phyloP scores from a whole-genome alignment of 1,284 basidiomycete genomes.

The Papiliotrema nemorosa region DNA sequence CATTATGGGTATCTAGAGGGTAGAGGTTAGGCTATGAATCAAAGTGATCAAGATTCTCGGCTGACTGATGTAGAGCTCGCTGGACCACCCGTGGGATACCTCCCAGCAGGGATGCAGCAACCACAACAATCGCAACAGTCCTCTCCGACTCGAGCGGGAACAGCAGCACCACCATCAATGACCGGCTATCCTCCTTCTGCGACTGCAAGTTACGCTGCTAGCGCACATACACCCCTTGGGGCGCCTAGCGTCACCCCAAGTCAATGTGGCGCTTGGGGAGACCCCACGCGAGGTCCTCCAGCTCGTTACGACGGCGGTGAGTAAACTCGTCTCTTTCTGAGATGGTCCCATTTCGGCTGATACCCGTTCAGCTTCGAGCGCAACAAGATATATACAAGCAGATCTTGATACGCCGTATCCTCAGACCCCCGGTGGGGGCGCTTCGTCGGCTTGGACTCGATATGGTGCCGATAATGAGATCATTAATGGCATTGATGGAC shows the following conservation, averaged over 20 bases:
- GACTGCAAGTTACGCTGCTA: background rate
- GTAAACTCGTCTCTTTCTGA: no score
- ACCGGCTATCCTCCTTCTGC: background rate
- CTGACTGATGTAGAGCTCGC: conserved; percentile 32
- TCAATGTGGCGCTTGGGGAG: conserved; percentile 21
- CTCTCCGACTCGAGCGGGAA: background rate
- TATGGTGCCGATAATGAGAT: conserved; percentile 19
- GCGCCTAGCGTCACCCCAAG: background rate
- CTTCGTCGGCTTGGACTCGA: conserved; percentile 21
- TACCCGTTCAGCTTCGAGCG: no score
- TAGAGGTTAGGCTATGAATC: conserved; percentile 22
- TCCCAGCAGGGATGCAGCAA: conserved; percentile 27
- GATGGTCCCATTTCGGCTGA: background rate
- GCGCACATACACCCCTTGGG: background rate
- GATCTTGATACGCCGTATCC: conserved; percentile 38
- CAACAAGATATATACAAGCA: conserved; percentile 31
- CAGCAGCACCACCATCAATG: background rate
- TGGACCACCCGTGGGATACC: conserved; percentile 32
- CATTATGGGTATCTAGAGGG: conserved; percentile 43
- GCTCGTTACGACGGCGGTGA: conserved; percentile 39
- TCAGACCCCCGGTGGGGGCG: conserved; percentile 13
- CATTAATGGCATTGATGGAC: conserved; percentile 20
- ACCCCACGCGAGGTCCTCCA: conserved; percentile 11
- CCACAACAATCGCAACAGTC: background rate
- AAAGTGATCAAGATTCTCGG: background rate